phyloP scores from a whole-genome alignment of 2,329 filamentous ascomycete genomes.

The Lasiodiplodia citricola region DNA sequence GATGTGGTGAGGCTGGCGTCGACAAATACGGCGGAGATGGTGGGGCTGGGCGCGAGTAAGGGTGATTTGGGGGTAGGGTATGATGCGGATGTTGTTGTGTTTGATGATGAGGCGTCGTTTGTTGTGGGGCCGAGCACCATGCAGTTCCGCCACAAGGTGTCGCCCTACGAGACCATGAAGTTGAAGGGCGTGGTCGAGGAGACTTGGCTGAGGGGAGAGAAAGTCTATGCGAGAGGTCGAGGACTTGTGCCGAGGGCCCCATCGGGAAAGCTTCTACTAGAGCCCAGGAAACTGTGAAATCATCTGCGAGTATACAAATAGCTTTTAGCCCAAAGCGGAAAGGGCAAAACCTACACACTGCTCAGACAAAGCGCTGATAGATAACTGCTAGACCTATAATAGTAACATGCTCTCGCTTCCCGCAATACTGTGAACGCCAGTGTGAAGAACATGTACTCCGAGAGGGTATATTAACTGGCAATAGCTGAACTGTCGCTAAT shows the following conservation, averaged over 20 bases:
- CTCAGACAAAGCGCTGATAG: no score
- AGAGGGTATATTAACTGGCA: no score
- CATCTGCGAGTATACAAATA: no score
- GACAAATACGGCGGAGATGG: slow-evolving; percentile 83
- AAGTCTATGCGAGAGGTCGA: slow-evolving; percentile 67
- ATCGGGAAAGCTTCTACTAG: slow-evolving; percentile 60
- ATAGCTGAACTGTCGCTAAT: no score
- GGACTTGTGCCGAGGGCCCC: slow-evolving; percentile 59
- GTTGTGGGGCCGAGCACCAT: slow-evolving; percentile 72
- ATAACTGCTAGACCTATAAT: no score
- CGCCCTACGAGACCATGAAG: slow-evolving; percentile 81
- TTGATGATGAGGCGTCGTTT: slow-evolving; percentile 84
- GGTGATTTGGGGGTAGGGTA: slow-evolving; percentile 79
- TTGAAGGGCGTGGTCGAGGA: slow-evolving; percentile 80
- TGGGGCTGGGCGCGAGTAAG: slow-evolving; percentile 81
- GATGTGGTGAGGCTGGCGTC: slow-evolving; percentile 88
- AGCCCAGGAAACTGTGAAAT: slow-evolving; percentile 45
- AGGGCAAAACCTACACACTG: no score
- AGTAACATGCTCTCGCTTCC: no score
- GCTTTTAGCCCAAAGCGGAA: fast-evolving
- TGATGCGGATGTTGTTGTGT: slow-evolving; percentile 90
- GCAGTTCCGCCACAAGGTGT: slow-evolving; percentile 93
- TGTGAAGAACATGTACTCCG: no score
- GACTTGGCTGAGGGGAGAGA: slow-evolving; percentile 81
- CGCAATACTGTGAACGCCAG: no score